These are phyloP conservation scores for Fragaria nilgerrensis DNA, from an alignment of 306 rosid species.

Conservation along the genomic window DNA sequence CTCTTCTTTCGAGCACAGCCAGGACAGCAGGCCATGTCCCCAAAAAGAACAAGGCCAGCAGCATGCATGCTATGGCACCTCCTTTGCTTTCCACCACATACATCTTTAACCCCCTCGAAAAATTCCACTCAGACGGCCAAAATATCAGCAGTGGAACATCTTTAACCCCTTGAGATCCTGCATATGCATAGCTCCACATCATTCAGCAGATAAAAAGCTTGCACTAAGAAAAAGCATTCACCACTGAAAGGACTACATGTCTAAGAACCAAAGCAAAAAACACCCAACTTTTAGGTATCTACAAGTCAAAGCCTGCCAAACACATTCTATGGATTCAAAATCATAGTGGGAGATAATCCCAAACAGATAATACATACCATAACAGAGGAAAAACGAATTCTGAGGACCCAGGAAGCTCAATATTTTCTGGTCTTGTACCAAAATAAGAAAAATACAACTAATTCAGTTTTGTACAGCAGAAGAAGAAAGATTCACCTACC, in stretches of 20 bases:
- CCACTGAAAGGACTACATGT: background rate
- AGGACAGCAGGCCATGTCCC: constrained; percentile 93
- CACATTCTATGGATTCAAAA: background rate
- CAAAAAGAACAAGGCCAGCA: constrained; percentile 58
- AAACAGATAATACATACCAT: constrained; percentile 10
- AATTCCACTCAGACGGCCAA: constrained; percentile 31
- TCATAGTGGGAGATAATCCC: background rate
- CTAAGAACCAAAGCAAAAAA: background rate
- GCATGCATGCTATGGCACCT: constrained; percentile 86
- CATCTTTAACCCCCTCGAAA: constrained; percentile 47
- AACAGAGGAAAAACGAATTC: background rate
- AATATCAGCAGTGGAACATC: constrained; percentile 20
- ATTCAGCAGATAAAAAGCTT: background rate
- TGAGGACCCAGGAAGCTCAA: background rate
- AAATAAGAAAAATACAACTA: background rate
- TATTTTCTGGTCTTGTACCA: background rate
- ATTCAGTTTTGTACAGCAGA: background rate
- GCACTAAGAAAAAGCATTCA: background rate
- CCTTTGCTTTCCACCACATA: constrained; percentile 82
- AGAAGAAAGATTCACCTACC: constrained; percentile 18
- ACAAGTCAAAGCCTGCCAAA: background rate
- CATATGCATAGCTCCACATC: constrained; percentile 7
- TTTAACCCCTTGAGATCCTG: constrained; percentile 38
- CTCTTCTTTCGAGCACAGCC: constrained; percentile 73
- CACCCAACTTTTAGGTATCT: background rate